Base-by-base conservation (phyloP, 495 filamentous ascomycete species). In the Astrothelium macrocarpum region DNA sequence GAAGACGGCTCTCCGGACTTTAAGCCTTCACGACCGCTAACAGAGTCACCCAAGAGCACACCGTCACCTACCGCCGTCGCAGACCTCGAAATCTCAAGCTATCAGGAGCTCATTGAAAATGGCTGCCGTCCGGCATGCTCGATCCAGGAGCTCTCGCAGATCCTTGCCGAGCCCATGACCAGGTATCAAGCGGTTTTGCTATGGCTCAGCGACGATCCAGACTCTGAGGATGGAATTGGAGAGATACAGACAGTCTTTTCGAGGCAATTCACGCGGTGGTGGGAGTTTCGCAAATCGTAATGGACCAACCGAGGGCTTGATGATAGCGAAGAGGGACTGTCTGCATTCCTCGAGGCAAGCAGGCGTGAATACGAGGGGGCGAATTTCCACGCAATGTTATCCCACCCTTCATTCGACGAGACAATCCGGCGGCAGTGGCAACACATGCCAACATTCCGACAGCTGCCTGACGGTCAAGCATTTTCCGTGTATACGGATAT, bases 401-500 rank as follows among this genome's bases (percentile, higher is more conserved):
- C 20, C 59, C 18, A 34, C 43, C 25, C 29, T 59, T 31, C 46
- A 65, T 43, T 45, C 32, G 43, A 36, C 26, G 26, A 7, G 42
- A 60, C 62, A 59, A 28, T 18, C 25, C 5, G 2, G 32, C 29
- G 53, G 49, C 34, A 62, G 43, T 49, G 43, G 43, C 43, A 65
- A 25, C 2, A 32, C 20, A 1, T 32, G 0, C 14, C 29, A 25
- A 25, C 9, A 36, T 31, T 34, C 32, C 53, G 34, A 1, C 34
- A 31, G 31, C 26, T 29, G 3, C 16, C 23, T 29, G 60, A 43
- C 53, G 16, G 23, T 25, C 59, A 53, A 34, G 61, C 53, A 4
- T 68, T 71, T 39, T 14, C 58, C 20, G 66, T 46, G 16, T 71
- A 71, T 29, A 53, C 18, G 10, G 59, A 49, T 1, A 62, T 43